Base-by-base conservation (phyloP, 179 eudicot genomes). In the Silene vulgaris region DNA sequence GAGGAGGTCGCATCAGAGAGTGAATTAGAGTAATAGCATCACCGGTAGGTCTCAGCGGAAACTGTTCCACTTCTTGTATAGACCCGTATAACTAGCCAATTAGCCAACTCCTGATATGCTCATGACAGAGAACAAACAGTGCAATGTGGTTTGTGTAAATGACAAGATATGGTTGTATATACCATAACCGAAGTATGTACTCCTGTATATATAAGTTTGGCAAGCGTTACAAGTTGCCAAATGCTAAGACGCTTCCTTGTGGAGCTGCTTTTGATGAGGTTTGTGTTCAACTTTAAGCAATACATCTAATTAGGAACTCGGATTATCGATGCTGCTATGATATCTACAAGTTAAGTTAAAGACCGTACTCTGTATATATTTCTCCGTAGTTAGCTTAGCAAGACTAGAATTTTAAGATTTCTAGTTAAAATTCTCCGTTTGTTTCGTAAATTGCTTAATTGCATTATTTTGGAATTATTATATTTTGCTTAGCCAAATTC, bases 1-100 rank as follows among this genome's bases (percentile, higher is more conserved):
- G 88, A 73, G 76, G 86, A 83, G 71, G 79, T 45, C 16, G 86
- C 77, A 7, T 72, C 81, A n/a, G 84, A 75, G 5, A 76, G 28
- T 68, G 81, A 85, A 17, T 64, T 23, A 23, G 80, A 82, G 2
- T 79, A 69, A 26, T 71, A 71, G 63, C 20, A 56, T 17, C 8
- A 21, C 23, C 19, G 2, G 16, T 3, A 4, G 14, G n/a, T 37
- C 13, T 30, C 8, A 29, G 54, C 32, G 45, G 28, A 28, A 45
- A 45, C 43, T 29, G 62, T 21, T 67, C 73, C 62, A 65, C 71
- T 63, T 77, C n/a, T 64, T 70, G 74, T 72, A 69, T 23, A 74
- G 80, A 71, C 67, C 32, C 17, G 32, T 60, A 63, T 48, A 11
- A 19, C 26, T 52, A 71, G 74, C 16, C 26, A 54, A 62, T n/a